Conservation (phyloP, 2,329 filamentous ascomycete genomes). For the Trichocomaceae sp. region DNA sequence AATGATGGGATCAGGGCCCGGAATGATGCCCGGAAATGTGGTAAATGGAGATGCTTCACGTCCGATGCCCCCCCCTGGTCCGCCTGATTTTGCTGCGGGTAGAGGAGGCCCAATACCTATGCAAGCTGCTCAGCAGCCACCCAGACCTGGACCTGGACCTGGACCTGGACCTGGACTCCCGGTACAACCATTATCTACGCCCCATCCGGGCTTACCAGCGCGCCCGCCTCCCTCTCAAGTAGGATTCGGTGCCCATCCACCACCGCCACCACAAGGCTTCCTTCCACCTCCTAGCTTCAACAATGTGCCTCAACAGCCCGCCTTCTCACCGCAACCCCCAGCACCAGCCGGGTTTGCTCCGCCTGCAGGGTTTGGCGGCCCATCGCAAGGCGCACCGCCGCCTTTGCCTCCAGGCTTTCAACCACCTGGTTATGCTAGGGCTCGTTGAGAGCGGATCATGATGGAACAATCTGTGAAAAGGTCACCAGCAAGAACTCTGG, state of each 20-base stretch:
- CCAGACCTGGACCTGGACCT: conserved; percentile 46
- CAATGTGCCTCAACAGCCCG: conserved; percentile 24
- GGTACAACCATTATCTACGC: conserved; percentile 42
- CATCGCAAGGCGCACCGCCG: conserved; percentile 25
- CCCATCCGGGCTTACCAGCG: conserved; percentile 54
- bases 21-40: conserved; percentile 41
- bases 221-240: conserved; percentile 63
- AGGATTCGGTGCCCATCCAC: conserved; percentile 56
- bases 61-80: conserved; percentile 24
- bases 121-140: conserved; percentile 38
- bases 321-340: conserved; percentile 32
- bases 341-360: conserved; percentile 47
- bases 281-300: conserved; percentile 32
- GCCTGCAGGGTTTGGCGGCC: conserved; percentile 44
- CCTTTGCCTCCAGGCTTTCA: conserved; percentile 40
- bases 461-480: neutral
- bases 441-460: conserved; percentile 25
- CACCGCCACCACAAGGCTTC: conserved; percentile 28
- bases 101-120: conserved; percentile 40
- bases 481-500: too few species aligned
- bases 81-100: conserved; percentile 32
- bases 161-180: conserved; percentile 49
- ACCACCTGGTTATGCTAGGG: conserved; percentile 32
- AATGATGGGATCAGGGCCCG: conserved; percentile 49
- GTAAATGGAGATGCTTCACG: conserved; percentile 36